A percentile compares a stretch with the other conserved stretches of the same genome.
phyloP scores from a whole-genome alignment of 495 filamentous ascomycete genomes.

The Thozetella sp. region DNA sequence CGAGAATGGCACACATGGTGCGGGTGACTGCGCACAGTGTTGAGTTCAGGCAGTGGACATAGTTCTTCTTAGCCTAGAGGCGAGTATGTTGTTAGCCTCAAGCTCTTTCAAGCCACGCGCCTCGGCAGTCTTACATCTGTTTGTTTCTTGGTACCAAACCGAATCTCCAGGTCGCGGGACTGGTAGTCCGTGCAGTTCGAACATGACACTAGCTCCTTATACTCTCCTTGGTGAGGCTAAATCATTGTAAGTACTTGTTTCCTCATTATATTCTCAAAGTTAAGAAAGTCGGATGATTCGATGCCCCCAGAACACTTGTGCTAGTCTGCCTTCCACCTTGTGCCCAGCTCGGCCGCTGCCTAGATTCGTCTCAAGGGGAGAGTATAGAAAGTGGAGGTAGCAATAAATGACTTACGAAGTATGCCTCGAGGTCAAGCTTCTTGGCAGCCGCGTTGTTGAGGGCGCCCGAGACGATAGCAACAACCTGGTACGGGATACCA shows the following conservation, averaged over 20 bases:
- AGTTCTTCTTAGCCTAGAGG: slow-evolving; percentile 68
- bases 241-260: background rate
- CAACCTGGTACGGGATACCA: slow-evolving; percentile 83
- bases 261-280: too few relatives aligned
- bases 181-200: slow-evolving; percentile 98
- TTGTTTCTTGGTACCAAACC: slow-evolving; percentile 44
- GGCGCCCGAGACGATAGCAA: slow-evolving; percentile 92
- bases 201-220: slow-evolving; percentile 96
- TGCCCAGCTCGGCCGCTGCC: background rate
- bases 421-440: slow-evolving; percentile 96
- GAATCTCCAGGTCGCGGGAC: slow-evolving; percentile 81
- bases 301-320: too few relatives aligned
- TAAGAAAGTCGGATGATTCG: too few relatives aligned
- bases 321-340: too few relatives aligned
- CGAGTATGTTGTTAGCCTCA: background rate
- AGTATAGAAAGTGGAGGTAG: too few relatives aligned
- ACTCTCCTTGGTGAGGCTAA: slow-evolving; percentile 63
- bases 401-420: slow-evolving; percentile 85
- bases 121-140: slow-evolving; percentile 16
- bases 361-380: background rate
- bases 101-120: slow-evolving; percentile 15
- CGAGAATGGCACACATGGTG: slow-evolving; percentile 90
- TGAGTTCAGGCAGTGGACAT: slow-evolving; percentile 91
- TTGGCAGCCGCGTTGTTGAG: slow-evolving; percentile 92
- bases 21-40: slow-evolving; percentile 93